Conservation (phyloP, 768 basidiomycete genomes). For the Mrakia hoshinonis region DNA sequence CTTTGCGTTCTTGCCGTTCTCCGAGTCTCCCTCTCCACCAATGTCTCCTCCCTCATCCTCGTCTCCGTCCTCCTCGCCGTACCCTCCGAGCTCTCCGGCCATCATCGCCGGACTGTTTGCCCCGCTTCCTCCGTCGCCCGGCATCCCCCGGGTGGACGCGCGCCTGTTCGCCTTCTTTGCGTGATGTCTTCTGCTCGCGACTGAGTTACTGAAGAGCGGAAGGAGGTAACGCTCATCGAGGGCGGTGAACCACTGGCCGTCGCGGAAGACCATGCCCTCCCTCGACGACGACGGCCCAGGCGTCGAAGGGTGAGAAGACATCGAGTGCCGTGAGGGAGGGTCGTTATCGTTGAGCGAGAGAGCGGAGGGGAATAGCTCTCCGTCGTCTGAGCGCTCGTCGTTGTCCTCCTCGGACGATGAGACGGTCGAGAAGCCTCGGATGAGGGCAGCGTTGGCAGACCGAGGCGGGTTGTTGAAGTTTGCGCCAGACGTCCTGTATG, state of each 20-base stretch:
- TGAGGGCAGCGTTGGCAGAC: slow-evolving; percentile 18
- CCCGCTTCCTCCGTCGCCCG: background rate
- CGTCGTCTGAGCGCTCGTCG: slow-evolving; percentile 51
- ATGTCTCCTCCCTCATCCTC: background rate
- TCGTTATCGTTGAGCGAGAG: slow-evolving; percentile 23
- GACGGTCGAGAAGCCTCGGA: slow-evolving; percentile 18
- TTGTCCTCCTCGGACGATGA: slow-evolving; percentile 44
- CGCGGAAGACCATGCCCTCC: slow-evolving; percentile 45
- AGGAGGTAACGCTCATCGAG: slow-evolving; percentile 89
- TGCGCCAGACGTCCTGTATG: slow-evolving; percentile 6
- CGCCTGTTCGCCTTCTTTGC: slow-evolving; percentile 47
- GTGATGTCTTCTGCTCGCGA: slow-evolving; percentile 76
- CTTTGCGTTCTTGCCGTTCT: slow-evolving; percentile 18
- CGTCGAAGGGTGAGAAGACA: slow-evolving; percentile 22
- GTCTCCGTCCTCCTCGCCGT: slow-evolving; percentile 12
- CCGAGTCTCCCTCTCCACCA: background rate
- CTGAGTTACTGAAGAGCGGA: slow-evolving; percentile 85
- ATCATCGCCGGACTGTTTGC: background rate
- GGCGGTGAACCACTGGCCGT: slow-evolving; percentile 91
- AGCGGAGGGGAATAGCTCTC: slow-evolving; percentile 59
- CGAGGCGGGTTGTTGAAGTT: slow-evolving; percentile 15
- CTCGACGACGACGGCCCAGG: slow-evolving; percentile 9
- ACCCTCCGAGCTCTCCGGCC: slow-evolving; percentile 25
- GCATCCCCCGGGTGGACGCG: background rate
- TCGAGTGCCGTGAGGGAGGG: slow-evolving; percentile 34